Evolutionary conservation across 768 basidiomycete species (phyloP), one percentile per base, ranked within the genome.

Genomic region (Mycena maculata): DNA sequence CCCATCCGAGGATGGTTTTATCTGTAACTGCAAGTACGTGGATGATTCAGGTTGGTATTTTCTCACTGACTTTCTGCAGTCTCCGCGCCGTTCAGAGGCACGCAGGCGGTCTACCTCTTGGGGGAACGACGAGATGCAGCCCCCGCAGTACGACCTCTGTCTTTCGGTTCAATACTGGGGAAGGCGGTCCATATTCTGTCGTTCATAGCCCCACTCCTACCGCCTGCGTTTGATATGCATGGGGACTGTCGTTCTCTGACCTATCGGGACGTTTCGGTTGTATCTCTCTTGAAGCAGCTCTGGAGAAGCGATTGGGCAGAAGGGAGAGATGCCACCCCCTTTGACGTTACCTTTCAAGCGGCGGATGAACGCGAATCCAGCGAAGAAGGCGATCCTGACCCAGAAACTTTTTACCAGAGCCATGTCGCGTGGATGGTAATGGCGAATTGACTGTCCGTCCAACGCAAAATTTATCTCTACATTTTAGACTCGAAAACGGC

Each of bases 251-350:
- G 84, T 41, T 69, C 72, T 5, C 71, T 87, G 30, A 80, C 84
- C 1, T 84, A 75, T 66, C 71, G 72, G n/a, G 78, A 85, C 25
- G 72, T 76, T 8, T 80, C 82, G 1, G 67, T 82, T 48, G 0
- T 50, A 12, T 59, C 72, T 0, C 75, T 85, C 22, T 47, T 84
- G 27, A 71, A 72, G 22, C 80, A 84, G 33, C 71, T 87, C 12
- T 80, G 82, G 79, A 78, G 74, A 60, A 85, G 83, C 61, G 83
- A 85, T 18, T 87, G 86, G 85, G 84, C 84, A 0, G 81, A 81
- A 63, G 79, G 83, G 38, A 70, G 75, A 12, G 86, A 88, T 67
- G 81, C 81, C 2, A 75, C 82, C 10, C 83, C 85, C 0, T 86
- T 78, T 59, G 86, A 87, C 60, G 78, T 79, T 25, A 86, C 86